Base-by-base conservation (phyloP, 495 filamentous ascomycete species). In the Choiromyces venosus region DNA sequence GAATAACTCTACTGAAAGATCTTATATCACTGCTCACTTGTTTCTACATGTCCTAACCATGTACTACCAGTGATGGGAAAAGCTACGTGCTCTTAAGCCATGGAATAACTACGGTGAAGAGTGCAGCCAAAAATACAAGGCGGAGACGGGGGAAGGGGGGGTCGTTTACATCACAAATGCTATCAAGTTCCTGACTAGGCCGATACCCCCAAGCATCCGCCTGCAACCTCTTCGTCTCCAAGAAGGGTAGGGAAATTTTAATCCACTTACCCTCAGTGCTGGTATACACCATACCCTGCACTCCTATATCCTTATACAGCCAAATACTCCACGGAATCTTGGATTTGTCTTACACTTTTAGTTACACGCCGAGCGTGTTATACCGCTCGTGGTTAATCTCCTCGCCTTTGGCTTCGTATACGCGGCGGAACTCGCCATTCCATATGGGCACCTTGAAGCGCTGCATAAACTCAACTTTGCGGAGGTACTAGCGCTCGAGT, bases 371-470 rank as follows among this genome's bases (percentile, higher is more conserved):
- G 12, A 90, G 84, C 0, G 89, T 80, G 37, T 84, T 83, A 73
- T 86, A 88, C 5, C 88, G 81, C 37, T 84, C 80, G 68, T 83
- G 69, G 74, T 90, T 89, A 39, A 85, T 84, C 39, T 77, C 74
- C 3, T 83, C 79, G 1, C 83, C 82, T 2, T 72, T 68, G 21
- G 76, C 69, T 5, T 85, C 85, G 76, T 89, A 89, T 4, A 90
- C 87, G 2, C 87, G 88, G 0, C 89, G 88, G 70, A 89, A 91
- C 69, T 90, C 89, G 36, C 88, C 89, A 75, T 91, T 91, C 88
- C 88, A 91, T 74, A 87, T 85, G 7, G 88, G 85, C 0, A 86
- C 84, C 8, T 81, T 77, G 40, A 86, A 76, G 25, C 82, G 66
- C n/a, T 81, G 79, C 88, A 89, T 89, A 74, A 87, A 89, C 36